Base-by-base conservation (phyloP, 2,329 filamentous ascomycete genomes). In the Fusarium sp. region DNA sequence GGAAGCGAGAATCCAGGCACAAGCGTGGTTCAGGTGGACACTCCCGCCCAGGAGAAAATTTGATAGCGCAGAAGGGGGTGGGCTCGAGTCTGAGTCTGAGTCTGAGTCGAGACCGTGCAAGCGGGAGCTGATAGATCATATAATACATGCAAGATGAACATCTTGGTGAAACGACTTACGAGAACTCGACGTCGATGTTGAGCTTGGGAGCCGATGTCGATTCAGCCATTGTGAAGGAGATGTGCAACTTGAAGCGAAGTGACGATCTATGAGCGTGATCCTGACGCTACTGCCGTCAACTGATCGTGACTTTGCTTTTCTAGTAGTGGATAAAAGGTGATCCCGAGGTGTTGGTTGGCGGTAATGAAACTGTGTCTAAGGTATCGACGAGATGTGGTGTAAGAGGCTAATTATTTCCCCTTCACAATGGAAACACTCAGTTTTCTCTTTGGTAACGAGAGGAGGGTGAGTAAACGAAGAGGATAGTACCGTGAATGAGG, bases 151-250 rank as follows among this genome's bases (percentile, higher is more conserved):
- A 39, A 55, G 56, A 60, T 55, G 68, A 56, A 58, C 35, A 60
- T 66, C 25, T 52, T 53, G 47, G 39, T 63, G 68, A 73, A 70
- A 62, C 49, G 49, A 81, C 84, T 79, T 79, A 86, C 84, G 84
- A 86, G 77, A 96, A 95, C 80, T 96, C 93, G 33, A 96, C 89
- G 9, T 88, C 88, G 72, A 95, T 86, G 27, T 86, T 80, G 54
- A 93, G 82, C 14, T 80, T 80, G 38, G 80, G 73, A 77, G 58
- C 42, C 55, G 64, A 62, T 38, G 53, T 63, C 9, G 57, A 46
- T 42, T 70, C 66, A 59, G 59, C 65, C 73, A 77, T 77, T 61
- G 41, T 27, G 65, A 57, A 45, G 20, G 22, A 39, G 33, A 39
- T 53, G 52, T 62, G 18, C 44, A 66, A 65, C 42, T 45, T 45